Percentiles rank a stretch among this genome's conserved stretches.
Conservation (phyloP, 2,329 filamentous ascomycete genomes). For the Botrytis cinerea region DNA sequence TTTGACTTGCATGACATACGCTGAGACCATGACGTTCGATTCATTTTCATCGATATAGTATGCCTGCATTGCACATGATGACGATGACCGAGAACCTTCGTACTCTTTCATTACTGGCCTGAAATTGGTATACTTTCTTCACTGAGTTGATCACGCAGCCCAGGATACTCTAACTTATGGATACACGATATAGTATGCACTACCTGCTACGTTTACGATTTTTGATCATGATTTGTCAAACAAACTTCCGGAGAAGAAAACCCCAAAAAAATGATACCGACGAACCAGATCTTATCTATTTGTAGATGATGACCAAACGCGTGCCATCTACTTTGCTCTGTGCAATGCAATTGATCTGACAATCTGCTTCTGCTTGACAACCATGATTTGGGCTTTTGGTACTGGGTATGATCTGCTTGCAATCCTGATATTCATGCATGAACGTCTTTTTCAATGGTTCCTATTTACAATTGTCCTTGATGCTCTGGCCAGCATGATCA, state of each 20-base stretch:
- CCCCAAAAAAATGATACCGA: slow-evolving; percentile 2
- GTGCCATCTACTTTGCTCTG: slow-evolving; percentile 16
- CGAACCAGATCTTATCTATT: slow-evolving; percentile 12
- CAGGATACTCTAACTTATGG: slow-evolving; percentile 22
- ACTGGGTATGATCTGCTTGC: slow-evolving; percentile 17
- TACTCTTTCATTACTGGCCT: slow-evolving; percentile 19
- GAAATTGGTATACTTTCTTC: slow-evolving; percentile 24
- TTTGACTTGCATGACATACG: slow-evolving; percentile 35
- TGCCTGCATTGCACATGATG: slow-evolving; percentile 41
- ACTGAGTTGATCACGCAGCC: slow-evolving; percentile 25
- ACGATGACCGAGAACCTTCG: slow-evolving; percentile 27
- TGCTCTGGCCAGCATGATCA: slow-evolving; percentile 9
- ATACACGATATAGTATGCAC: slow-evolving; percentile 23
- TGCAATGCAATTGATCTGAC: slow-evolving; percentile 21
- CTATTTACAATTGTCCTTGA: slow-evolving; percentile 7
- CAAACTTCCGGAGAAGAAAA: slow-evolving; percentile 12
- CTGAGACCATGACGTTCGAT: slow-evolving; percentile 42
- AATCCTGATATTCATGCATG: slow-evolving; percentile 21
- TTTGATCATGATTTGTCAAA: slow-evolving; percentile 15
- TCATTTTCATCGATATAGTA: slow-evolving; percentile 40
- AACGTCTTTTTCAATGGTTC: slow-evolving; percentile 6
- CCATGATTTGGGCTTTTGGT: slow-evolving; percentile 15
- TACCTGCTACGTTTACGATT: slow-evolving; percentile 20
- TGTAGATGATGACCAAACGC: slow-evolving; percentile 18
- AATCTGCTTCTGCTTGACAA: slow-evolving; percentile 18